Evolutionary conservation across 148 eudicot species (phyloP).

Genomic region (Rhododendron mucronatum): DNA sequence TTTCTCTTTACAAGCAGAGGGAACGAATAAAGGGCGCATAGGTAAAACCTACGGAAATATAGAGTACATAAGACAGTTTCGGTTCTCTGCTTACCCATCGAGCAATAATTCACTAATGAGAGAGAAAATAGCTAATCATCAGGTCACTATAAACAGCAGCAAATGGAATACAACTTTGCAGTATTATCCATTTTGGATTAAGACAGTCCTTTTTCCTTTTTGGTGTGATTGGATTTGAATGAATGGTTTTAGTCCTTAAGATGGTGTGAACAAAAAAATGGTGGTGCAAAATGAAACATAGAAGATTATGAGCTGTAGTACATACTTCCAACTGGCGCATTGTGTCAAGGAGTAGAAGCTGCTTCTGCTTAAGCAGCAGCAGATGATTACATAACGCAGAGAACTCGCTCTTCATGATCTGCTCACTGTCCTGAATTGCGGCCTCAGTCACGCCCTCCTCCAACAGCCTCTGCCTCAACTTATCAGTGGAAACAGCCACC

Average conservation of each 20-base stretch:
- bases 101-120: background rate
- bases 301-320: background rate
- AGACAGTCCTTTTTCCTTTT: background rate
- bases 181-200: background rate
- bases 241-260: background rate
- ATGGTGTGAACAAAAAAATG: background rate
- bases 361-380: constrained; percentile 69
- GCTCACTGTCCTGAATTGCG: constrained; percentile 64
- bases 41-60: background rate
- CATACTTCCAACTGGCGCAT: constrained; percentile 77
- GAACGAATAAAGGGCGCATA: background rate
- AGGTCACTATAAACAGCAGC: background rate
- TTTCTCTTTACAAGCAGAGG: background rate
- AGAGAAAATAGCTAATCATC: background rate
- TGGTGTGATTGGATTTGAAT: background rate
- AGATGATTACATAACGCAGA: constrained; percentile 56
- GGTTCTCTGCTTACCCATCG: background rate
- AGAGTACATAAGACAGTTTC: background rate
- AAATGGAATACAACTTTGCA: background rate
- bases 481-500: constrained; percentile 48
- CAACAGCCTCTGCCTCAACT: constrained; percentile 57
- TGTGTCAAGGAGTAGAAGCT: constrained; percentile 58
- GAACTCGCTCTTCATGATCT: constrained; percentile 70
- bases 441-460: constrained; percentile 66
- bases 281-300: background rate